Conservation (phyloP, 2,329 filamentous ascomycete species). For the Amesomyces nigricolor region DNA sequence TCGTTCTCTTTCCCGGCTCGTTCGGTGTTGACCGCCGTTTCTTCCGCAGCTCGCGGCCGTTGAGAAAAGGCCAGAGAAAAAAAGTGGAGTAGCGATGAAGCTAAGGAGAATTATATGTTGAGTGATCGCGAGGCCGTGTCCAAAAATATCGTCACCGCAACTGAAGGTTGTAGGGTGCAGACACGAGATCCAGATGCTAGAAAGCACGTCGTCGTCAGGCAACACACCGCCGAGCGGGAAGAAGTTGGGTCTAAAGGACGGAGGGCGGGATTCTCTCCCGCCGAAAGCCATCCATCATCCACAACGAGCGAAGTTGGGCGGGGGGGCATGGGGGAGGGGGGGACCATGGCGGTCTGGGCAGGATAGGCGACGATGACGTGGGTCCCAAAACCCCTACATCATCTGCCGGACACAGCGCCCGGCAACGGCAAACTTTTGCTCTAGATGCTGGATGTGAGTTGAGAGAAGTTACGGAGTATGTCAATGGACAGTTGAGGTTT, state of each 20-base stretch:
- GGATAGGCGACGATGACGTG: constrained; percentile 19
- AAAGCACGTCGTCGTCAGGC: constrained; percentile 18
- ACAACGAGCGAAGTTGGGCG: constrained; percentile 16
- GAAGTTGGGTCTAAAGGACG: constrained; percentile 8
- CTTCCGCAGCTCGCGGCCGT: neutral
- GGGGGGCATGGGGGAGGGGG: constrained; percentile 1
- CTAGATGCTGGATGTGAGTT: neutral
- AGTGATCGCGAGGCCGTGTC: neutral
- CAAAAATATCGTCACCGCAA: neutral
- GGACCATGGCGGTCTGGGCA: no score
- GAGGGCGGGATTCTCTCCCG: constrained; percentile 14
- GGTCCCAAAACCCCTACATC: constrained; percentile 6
- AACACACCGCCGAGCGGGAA: constrained; percentile 3
- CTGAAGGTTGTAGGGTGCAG: neutral
- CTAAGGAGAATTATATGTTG: neutral
- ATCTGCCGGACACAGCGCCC: neutral
- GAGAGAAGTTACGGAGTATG: no score
- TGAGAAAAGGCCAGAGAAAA: constrained; percentile 7
- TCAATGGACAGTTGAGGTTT: no score
- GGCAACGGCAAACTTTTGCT: neutral
- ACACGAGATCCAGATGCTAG: constrained; percentile 3
- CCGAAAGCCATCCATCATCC: neutral
- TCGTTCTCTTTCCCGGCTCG: constrained; percentile 4
- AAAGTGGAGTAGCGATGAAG: constrained; percentile 9
- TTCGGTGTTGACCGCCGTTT: neutral